Conservation (phyloP, 768 basidiomycete species). For the Termitomyces sp. region DNA sequence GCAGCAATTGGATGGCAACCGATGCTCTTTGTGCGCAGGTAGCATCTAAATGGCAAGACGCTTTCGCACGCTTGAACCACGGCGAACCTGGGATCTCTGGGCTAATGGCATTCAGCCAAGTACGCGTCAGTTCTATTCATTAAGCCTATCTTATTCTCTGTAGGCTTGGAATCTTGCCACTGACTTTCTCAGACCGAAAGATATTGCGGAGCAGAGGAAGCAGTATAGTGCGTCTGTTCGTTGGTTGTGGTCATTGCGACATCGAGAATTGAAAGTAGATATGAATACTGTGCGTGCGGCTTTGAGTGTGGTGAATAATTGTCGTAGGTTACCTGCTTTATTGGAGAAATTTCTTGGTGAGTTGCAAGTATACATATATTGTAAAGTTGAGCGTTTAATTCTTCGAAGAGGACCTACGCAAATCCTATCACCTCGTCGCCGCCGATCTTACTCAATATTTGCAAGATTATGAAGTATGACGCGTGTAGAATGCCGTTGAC, state of each 20-base stretch:
- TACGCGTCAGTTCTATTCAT: conserved; percentile 20
- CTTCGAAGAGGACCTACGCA: conserved; percentile 57
- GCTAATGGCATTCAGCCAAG: conserved; percentile 62
- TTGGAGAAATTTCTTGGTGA: conserved; percentile 72
- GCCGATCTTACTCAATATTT: conserved; percentile 60
- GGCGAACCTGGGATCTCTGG: conserved; percentile 60
- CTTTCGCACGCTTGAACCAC: conserved; percentile 62
- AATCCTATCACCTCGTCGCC: conserved; percentile 54
- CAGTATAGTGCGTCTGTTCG: conserved; percentile 18
- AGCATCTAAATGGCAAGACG: conserved; percentile 68
- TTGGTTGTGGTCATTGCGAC: not conserved
- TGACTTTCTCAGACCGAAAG: conserved; percentile 52
- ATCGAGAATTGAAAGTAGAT: conserved; percentile 28
- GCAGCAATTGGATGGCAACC: conserved; percentile 42
- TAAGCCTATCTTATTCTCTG: not conserved
- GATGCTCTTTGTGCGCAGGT: conserved; percentile 64
- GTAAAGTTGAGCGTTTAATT: not conserved
- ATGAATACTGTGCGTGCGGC: conserved; percentile 49
- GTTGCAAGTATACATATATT: conserved; percentile 16
- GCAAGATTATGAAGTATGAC: conserved; percentile 55
- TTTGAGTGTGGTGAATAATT: conserved; percentile 55
- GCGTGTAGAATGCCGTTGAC: not conserved
- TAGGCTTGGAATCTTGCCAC: conserved; percentile 63
- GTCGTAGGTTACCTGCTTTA: conserved; percentile 58
- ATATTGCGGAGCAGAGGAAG: conserved; percentile 39